phyloP scores from a whole-genome alignment of 805 yeast genomes.

The Naumovozyma castellii region DNA sequence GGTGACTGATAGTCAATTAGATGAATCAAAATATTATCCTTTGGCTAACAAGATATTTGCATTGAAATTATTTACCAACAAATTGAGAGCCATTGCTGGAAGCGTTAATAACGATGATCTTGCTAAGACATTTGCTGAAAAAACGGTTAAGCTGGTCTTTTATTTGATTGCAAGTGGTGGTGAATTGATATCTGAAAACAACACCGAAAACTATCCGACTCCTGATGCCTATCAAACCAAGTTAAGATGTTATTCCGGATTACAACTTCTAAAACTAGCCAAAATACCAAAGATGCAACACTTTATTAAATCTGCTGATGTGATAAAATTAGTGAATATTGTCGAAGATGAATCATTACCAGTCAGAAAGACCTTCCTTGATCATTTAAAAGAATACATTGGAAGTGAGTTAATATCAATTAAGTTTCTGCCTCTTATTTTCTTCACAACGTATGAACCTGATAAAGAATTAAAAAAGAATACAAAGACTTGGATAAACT shows the following conservation, averaged over 20 bases:
- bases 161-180: slow-evolving; percentile 70
- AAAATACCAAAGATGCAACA: slow-evolving; percentile 42
- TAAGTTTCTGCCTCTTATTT: slow-evolving; percentile 55
- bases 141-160: slow-evolving; percentile 56
- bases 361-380: slow-evolving; percentile 47
- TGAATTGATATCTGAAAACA: slow-evolving; percentile 46
- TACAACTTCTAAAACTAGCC: slow-evolving; percentile 54
- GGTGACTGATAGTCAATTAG: slow-evolving; percentile 38
- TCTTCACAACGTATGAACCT: slow-evolving; percentile 74
- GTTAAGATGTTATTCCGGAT: slow-evolving; percentile 60
- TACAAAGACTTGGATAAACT: slow-evolving; percentile 61
- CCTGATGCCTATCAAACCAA: slow-evolving; percentile 53
- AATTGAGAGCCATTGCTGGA: slow-evolving; percentile 35
- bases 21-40: slow-evolving; percentile 29
- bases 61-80: slow-evolving; percentile 48
- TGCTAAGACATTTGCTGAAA: slow-evolving; percentile 42
- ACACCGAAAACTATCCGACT: slow-evolving; percentile 43
- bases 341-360: slow-evolving; percentile 56
- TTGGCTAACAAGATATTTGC: slow-evolving; percentile 44
- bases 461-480: slow-evolving; percentile 38
- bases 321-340: slow-evolving; percentile 45
- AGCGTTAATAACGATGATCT: slow-evolving; percentile 31
- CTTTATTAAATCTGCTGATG: slow-evolving; percentile 42
- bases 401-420: slow-evolving; percentile 49
- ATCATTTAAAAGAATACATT: slow-evolving; percentile 41